Evolutionary conservation across 2,329 filamentous ascomycete genomes (phyloP), one percentile per base, ranked within the genome.

Genomic region (Cercospora brassicicola): DNA sequence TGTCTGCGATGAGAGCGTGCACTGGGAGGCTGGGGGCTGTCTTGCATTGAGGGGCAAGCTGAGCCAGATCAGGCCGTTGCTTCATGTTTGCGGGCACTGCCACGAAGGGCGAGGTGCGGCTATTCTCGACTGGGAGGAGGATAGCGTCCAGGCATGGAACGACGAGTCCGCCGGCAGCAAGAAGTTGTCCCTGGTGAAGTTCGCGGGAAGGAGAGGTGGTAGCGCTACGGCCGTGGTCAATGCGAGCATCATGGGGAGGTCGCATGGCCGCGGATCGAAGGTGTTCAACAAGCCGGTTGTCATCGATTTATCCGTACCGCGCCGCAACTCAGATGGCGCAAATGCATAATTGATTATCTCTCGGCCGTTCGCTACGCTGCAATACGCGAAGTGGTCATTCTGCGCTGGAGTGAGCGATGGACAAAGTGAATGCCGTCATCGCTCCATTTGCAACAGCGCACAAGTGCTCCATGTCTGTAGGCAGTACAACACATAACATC

Each of bases 171-270:
- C 78, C 13, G 81, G 79, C 23, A 86, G 84, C 74, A 86, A 84
- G 73, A 92, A 89, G 79, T 82, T 88, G 64, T 89, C 88, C 62
- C 75, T 90, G 53, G 81, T 91, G 5, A 85, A 91, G 76, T 80
- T 91, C 65, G 89, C 86, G 2, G 78, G 78, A 11, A 82, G 79
- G 45, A 45, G 39, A 36, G 39, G 18, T 20, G 70, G 80, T 83
- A 56, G 83, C 87, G 90, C 94, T 81, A 95, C 91, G 0, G 94
- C 89, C 76, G 82, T 96, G 63, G 86, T 95, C 73, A 96, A 96
- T 80, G 91, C 91, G 30, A 89, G 92, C 20, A 89, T 94, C 69
- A 86, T 91, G 84, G 88, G 88, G 53, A 88, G 84, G 23, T 89
- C 86, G 69, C 89, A 87, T 79, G 74, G 76, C 11, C 66, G 67